phyloP scores from a whole-genome alignment of 1,139 yeast genomes.

The Geotrichum candidum region DNA sequence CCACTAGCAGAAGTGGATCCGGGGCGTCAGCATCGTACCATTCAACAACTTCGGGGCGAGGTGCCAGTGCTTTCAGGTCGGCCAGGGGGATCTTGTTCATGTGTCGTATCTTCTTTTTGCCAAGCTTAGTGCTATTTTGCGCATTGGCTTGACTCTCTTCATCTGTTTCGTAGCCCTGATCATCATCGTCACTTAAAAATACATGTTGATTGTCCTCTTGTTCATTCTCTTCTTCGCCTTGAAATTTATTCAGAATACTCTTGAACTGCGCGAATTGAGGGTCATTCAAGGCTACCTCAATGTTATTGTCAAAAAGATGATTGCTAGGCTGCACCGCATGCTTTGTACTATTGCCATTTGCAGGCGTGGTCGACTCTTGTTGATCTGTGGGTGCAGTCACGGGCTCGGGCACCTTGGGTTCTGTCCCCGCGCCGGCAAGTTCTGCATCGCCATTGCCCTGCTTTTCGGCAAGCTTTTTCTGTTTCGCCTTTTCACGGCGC shows the following conservation, averaged over 20 bases:
- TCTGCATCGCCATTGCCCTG: conserved; percentile 9
- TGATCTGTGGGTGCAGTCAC: conserved; percentile 3
- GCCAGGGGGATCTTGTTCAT: conserved; percentile 60
- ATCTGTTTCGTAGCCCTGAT: conserved; percentile 15
- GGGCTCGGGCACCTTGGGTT: conserved; percentile 4
- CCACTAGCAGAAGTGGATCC: conserved; percentile 64
- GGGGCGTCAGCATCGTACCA: conserved; percentile 84
- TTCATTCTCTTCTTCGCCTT: conserved; percentile 25
- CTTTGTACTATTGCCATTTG: conserved; percentile 3
- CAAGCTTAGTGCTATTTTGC: conserved; percentile 22
- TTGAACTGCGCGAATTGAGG: conserved; percentile 43
- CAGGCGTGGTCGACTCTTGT: not conserved
- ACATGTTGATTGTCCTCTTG: conserved; percentile 31
- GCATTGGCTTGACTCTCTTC: conserved; percentile 26
- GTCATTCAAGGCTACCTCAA: conserved; percentile 31
- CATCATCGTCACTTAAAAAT: conserved; percentile 36
- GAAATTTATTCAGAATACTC: conserved; percentile 42
- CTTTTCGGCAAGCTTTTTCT: conserved; percentile 36
- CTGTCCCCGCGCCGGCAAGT: conserved; percentile 7
- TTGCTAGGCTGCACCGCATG: conserved; percentile 3
- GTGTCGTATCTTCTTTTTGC: conserved; percentile 45
- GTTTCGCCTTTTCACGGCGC: conserved; percentile 56
- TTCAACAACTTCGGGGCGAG: conserved; percentile 69
- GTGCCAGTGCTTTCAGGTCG: conserved; percentile 53
- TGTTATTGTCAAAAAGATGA: conserved; percentile 25